Percentiles rank a stretch among this genome's conserved stretches.
Evolutionary conservation across 179 eudicot species (phyloP).

Genomic region (Beta macrorhiza): DNA sequence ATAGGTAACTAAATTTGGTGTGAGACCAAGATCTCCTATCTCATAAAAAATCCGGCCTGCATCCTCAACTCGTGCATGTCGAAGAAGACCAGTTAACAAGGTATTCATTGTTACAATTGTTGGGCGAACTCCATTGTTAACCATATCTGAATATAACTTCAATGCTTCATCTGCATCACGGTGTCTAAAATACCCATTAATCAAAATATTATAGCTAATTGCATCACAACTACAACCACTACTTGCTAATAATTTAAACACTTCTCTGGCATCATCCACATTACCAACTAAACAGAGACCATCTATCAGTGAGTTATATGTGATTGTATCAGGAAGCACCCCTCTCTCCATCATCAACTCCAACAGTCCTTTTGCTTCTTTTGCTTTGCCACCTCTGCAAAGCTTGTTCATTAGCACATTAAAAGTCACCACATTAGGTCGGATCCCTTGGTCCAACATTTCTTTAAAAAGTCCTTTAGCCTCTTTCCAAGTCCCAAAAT

Average conservation of each 20-base stretch:
- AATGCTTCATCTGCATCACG: neutral
- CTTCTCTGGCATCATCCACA: neutral
- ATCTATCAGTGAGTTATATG: neutral
- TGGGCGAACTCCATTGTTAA: neutral
- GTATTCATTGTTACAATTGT: slow-evolving; percentile 2
- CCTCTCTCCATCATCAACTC: neutral
- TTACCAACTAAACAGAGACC: slow-evolving; percentile 6
- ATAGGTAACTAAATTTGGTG: slow-evolving; percentile 37
- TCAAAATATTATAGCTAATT: neutral
- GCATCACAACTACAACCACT: neutral
- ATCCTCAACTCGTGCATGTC: slow-evolving; percentile 31
- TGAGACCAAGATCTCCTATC: slow-evolving; percentile 31
- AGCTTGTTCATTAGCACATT: neutral
- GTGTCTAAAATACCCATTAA: slow-evolving; percentile 1
- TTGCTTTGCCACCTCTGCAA: neutral
- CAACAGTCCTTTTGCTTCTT: neutral
- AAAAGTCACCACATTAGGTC: neutral
- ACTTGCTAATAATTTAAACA: neutral
- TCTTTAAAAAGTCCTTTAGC: neutral
- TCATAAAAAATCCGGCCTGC: slow-evolving; percentile 36
- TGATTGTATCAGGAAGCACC: neutral
- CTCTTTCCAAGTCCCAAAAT: neutral
- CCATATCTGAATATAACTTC: slow-evolving; percentile 1
- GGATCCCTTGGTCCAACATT: neutral
- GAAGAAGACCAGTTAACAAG: slow-evolving; percentile 40